Conservation (phyloP, 345 rosid genomes). For the Lepidium didymum region DNA sequence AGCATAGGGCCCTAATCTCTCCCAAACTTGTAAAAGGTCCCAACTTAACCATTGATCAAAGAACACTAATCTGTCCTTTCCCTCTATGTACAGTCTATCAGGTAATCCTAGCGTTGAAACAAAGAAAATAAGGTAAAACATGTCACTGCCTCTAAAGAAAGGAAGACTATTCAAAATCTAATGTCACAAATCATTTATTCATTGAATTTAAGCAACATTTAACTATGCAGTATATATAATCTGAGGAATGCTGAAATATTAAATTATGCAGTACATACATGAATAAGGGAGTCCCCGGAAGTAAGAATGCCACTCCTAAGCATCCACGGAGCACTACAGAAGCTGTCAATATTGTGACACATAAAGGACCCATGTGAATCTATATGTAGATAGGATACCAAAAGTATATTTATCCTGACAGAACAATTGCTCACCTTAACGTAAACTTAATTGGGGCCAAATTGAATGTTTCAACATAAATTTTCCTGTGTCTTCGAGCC, state of each 20-base stretch:
- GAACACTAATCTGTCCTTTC: not conserved
- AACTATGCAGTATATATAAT: not conserved
- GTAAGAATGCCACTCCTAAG: conserved; percentile 64
- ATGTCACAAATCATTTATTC: not conserved
- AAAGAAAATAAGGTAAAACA: not conserved
- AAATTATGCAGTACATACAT: conserved; percentile 45
- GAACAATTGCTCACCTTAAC: conserved; percentile 47
- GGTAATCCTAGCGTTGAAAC: not conserved
- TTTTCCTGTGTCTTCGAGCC: conserved; percentile 79
- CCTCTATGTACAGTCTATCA: not conserved
- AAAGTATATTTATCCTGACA: not conserved
- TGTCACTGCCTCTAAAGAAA: not conserved
- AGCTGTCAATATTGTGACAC: conserved; percentile 46
- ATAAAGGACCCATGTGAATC: conserved; percentile 16
- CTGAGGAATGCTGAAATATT: not conserved
- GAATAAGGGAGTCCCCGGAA: conserved; percentile 78
- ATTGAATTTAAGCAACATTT: not conserved
- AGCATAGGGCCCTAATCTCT: not conserved
- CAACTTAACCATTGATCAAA: not conserved
- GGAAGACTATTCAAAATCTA: not conserved
- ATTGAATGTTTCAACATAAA: conserved; percentile 77
- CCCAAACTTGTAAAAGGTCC: not conserved
- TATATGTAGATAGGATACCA: conserved; percentile 9
- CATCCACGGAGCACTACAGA: conserved; percentile 94
- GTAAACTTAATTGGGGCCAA: conserved; percentile 69